A percentile compares a stretch with the other conserved stretches of the same genome.
Conservation (phyloP, 805 yeast species). For the Schwanniomyces occidentalis region DNA sequence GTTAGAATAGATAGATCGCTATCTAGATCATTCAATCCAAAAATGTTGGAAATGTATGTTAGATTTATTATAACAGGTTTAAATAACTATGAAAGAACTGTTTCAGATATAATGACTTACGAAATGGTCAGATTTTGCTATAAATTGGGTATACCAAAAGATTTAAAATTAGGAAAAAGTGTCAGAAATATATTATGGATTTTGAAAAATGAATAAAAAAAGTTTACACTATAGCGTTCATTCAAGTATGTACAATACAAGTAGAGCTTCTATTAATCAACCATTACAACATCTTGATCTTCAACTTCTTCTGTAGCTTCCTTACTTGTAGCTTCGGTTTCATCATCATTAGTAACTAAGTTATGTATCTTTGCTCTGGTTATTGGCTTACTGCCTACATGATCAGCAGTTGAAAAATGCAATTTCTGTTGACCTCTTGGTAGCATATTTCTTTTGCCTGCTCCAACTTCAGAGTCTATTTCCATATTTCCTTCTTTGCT, state of each 20-base stretch:
- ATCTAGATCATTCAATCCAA: conserved; percentile 20
- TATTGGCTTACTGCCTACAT: too few relatives aligned
- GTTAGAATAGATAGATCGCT: conserved; percentile 6
- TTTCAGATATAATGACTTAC: conserved; percentile 40
- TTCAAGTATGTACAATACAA: conserved; percentile 1
- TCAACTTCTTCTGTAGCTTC: conserved; percentile 5
- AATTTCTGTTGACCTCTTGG: conserved; percentile 46
- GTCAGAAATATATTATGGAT: conserved; percentile 33
- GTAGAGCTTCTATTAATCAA: conserved; percentile 2
- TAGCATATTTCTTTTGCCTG: conserved; percentile 13
- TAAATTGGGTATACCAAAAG: conserved; percentile 24
- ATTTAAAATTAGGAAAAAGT: conserved; percentile 20
- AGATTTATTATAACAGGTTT: conserved; percentile 36
- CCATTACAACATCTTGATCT: conserved; percentile 11
- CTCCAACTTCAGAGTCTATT: conserved; percentile 7
- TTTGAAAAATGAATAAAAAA: conserved; percentile 10
- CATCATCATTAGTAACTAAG: conserved; percentile 25
- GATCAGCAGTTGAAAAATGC: conserved; percentile 7
- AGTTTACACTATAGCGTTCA: not conserved
- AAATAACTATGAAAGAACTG: conserved; percentile 35
- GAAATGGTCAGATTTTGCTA: conserved; percentile 35
- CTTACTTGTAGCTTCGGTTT: conserved; percentile 2
- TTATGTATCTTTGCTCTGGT: conserved; percentile 37
- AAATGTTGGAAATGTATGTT: conserved; percentile 23
- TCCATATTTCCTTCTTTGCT: not conserved